Conservation (phyloP, 2,329 filamentous ascomycete genomes). For the Aspergillus bombycis region DNA sequence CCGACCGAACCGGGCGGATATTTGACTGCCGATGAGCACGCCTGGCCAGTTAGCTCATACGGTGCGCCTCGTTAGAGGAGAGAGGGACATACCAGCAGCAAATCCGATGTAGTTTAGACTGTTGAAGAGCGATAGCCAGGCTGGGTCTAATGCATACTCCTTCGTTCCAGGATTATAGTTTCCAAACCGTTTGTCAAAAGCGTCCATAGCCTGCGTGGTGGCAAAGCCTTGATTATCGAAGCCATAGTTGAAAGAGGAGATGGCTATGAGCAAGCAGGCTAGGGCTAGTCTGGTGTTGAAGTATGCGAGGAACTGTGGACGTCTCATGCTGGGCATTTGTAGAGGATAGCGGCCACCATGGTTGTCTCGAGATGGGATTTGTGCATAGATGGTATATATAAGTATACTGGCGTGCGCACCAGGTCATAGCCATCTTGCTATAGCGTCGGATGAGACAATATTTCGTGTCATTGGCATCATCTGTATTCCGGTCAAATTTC, state of each 20-base stretch:
- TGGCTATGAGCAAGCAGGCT: slow-evolving; percentile 33
- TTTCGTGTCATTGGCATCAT: not conserved
- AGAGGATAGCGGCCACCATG: too few relatives aligned
- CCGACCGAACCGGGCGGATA: slow-evolving; percentile 37
- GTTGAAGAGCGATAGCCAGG: slow-evolving; percentile 39
- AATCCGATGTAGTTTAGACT: slow-evolving; percentile 19
- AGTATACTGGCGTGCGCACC: not conserved
- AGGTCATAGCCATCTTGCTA: not conserved
- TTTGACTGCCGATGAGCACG: slow-evolving; percentile 31
- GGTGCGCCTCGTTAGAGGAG: not conserved
- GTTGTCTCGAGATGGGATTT: not conserved
- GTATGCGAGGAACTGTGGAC: not conserved
- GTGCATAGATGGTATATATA: not conserved
- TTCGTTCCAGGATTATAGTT: slow-evolving; percentile 25
- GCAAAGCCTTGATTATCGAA: slow-evolving; percentile 46
- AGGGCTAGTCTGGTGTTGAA: slow-evolving; percentile 14
- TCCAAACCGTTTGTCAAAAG: slow-evolving; percentile 41
- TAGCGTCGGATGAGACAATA: not conserved
- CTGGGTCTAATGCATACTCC: slow-evolving; percentile 33
- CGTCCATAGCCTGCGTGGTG: slow-evolving; percentile 42
- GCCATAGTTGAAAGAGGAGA: slow-evolving; percentile 46
- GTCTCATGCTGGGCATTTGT: not conserved
- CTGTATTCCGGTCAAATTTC: not conserved
- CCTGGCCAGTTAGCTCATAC: slow-evolving; percentile 17
- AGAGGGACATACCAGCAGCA: slow-evolving; percentile 8